Evolutionary conservation across 106 monocot species (phyloP).

Genomic region (Agapanthus africanus): DNA sequence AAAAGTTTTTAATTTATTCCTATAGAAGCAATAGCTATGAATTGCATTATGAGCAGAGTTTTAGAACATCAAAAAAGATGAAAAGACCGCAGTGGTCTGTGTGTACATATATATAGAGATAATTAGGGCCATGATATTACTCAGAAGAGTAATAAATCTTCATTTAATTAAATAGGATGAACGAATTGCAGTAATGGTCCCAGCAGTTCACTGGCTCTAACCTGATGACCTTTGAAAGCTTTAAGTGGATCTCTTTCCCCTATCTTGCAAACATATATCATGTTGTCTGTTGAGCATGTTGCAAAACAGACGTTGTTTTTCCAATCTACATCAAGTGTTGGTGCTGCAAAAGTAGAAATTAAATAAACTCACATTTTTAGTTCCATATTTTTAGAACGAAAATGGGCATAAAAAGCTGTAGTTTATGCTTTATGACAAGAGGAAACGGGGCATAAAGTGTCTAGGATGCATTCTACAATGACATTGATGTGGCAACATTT

Average conservation of each 20-base stretch:
- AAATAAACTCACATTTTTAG: neutral
- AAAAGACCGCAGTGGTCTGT: no score
- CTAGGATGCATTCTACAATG: no score
- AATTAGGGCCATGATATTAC: neutral
- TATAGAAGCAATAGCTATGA: no score
- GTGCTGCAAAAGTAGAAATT: slow-evolving; percentile 52
- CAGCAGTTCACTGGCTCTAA: slow-evolving; percentile 13
- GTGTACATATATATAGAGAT: no score
- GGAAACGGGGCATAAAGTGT: no score
- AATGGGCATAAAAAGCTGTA: neutral
- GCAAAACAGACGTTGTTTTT: slow-evolving; percentile 93
- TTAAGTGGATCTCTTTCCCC: slow-evolving; percentile 75
- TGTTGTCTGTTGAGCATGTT: slow-evolving; percentile 88
- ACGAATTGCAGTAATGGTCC: neutral
- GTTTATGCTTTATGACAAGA: neutral
- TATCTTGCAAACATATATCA: slow-evolving; percentile 90
- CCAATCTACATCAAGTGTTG: slow-evolving; percentile 99
- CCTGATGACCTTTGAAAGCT: slow-evolving; percentile 84
- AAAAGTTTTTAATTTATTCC: no score
- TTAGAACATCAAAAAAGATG: no score
- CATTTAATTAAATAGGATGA: neutral
- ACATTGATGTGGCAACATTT: no score
- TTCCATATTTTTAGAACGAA: neutral
- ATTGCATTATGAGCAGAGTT: no score
- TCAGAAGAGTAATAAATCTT: neutral